Evolutionary conservation across 169 alveolate species (phyloP).

Genomic region (Cystoisospora suis): DNA sequence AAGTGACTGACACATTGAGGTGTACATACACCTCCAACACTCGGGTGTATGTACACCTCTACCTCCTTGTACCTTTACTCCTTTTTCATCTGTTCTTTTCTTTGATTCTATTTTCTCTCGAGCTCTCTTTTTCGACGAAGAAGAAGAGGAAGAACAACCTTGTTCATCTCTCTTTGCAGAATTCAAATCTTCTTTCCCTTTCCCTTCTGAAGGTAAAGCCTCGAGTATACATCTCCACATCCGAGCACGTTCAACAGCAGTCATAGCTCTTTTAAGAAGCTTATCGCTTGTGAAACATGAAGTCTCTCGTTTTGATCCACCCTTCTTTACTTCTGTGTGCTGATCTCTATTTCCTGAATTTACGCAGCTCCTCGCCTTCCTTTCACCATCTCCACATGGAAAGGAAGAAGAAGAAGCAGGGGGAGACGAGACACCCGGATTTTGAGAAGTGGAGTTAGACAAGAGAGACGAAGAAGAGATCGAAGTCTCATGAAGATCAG

Average conservation of each 20-base stretch:
- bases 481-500: background rate
- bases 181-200: no score
- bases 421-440: background rate
- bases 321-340: background rate
- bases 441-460: background rate
- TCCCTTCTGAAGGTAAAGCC: background rate
- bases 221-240: background rate
- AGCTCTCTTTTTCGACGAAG: no score
- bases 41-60: background rate
- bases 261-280: background rate
- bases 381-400: background rate
- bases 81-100: background rate
- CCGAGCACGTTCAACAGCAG: background rate
- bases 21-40: slow-evolving; percentile 1
- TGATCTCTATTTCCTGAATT: background rate
- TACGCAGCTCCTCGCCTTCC: background rate
- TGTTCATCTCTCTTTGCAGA: background rate
- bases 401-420: background rate
- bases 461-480: background rate
- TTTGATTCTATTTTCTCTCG: background rate
- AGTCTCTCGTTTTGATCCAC: background rate
- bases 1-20: background rate
- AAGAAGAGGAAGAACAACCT: background rate
- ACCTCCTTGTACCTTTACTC: background rate
- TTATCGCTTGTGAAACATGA: background rate